Percentiles rank a stretch among this genome's conserved stretches.
Evolutionary conservation across 139 green algal species (phyloP).

Genomic region (Picocystis salinarum): DNA sequence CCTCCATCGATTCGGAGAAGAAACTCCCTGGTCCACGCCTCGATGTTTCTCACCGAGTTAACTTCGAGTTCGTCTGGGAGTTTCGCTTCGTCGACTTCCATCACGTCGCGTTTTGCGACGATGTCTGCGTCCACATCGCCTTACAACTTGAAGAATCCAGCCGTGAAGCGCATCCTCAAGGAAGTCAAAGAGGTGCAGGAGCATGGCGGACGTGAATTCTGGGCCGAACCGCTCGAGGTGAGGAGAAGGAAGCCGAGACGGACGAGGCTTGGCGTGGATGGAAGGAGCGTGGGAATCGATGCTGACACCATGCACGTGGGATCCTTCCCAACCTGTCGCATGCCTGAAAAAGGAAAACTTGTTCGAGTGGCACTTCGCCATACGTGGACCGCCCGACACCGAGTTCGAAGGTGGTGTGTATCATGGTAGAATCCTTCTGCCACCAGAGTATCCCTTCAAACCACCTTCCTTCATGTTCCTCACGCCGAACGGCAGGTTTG

Average conservation of each 20-base stretch:
- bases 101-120: no score
- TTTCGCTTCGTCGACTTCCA: no score
- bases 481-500: constrained; percentile 79
- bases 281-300: background rate
- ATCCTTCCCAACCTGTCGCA: background rate
- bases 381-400: constrained; percentile 65
- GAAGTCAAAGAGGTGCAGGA: constrained; percentile 67
- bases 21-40: no score
- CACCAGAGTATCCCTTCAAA: constrained; percentile 95
- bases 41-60: no score
- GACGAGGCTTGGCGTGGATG: background rate
- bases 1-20: no score
- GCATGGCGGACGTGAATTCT: constrained; percentile 38
- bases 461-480: constrained; percentile 88
- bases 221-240: constrained; percentile 61
- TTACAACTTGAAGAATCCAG: constrained; percentile 42
- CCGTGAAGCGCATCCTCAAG: constrained; percentile 86
- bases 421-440: constrained; percentile 88
- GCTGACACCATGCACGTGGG: background rate
- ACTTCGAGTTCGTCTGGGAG: no score
- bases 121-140: no score
- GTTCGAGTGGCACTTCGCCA: constrained; percentile 97
- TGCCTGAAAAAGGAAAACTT: constrained; percentile 61
- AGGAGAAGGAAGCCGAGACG: background rate
- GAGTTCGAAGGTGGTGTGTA: constrained; percentile 96